Evolutionary conservation across 768 basidiomycete genomes (phyloP).

Genomic region (Imleria badia): DNA sequence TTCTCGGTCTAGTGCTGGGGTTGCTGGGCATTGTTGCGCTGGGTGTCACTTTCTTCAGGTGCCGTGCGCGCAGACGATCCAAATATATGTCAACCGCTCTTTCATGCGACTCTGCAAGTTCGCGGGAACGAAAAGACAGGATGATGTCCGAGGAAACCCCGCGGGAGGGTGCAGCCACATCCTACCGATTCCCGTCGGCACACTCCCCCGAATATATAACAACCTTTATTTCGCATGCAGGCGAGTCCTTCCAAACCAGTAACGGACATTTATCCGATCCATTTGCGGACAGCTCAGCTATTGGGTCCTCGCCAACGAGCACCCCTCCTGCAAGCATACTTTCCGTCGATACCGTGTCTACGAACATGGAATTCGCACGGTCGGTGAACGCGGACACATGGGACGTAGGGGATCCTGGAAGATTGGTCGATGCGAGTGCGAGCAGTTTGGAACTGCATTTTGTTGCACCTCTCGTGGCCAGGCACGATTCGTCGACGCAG

Average conservation of each 20-base stretch:
- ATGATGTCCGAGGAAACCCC: background rate
- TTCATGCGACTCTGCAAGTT: background rate
- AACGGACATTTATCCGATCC: slow-evolving; percentile 11
- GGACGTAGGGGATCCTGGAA: background rate
- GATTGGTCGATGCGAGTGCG: slow-evolving; percentile 4
- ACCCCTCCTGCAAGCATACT: background rate
- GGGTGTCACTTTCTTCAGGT: slow-evolving; percentile 2
- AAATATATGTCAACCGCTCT: background rate
- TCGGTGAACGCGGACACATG: background rate
- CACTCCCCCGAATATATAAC: background rate
- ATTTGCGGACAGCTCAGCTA: slow-evolving; percentile 13
- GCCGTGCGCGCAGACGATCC: background rate
- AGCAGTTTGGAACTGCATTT: slow-evolving; percentile 24
- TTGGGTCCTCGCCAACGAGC: slow-evolving; percentile 14
- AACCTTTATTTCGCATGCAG: background rate
- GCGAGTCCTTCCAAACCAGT: slow-evolving; percentile 12
- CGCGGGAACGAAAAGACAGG: background rate
- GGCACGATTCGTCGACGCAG: background rate
- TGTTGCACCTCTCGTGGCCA: slow-evolving; percentile 3
- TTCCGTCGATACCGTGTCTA: slow-evolving; percentile 12
- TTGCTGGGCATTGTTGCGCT: slow-evolving; percentile 6
- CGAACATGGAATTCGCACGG: background rate
- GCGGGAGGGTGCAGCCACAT: background rate
- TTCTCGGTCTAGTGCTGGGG: slow-evolving; percentile 13
- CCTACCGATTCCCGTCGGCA: background rate